Conservation (phyloP, 192 early-diverging fungal genomes). For the Dissophora ornata region DNA sequence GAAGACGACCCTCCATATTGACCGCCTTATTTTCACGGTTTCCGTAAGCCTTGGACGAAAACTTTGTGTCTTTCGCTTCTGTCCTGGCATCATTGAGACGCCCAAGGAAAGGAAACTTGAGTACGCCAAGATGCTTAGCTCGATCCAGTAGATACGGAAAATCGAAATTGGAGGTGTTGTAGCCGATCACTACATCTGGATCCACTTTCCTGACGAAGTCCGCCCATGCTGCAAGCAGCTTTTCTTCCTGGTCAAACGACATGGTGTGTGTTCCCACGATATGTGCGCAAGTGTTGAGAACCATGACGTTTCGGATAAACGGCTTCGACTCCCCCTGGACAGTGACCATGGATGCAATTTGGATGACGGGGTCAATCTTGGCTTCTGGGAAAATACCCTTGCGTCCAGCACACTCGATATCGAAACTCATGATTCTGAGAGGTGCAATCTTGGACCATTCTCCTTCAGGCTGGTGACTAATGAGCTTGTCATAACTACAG, state of each 20-base stretch:
- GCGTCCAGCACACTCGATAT: conserved; percentile 98
- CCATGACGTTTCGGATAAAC: conserved; percentile 95
- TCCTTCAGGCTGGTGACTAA: conserved; percentile 87
- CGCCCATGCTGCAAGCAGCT: conserved; percentile 85
- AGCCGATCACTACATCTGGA: conserved; percentile 94
- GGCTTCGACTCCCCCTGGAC: conserved; percentile 90
- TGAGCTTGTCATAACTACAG: conserved; percentile 75
- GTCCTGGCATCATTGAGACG: conserved; percentile 72
- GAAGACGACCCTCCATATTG: conserved; percentile 92
- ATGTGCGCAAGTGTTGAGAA: conserved; percentile 89
- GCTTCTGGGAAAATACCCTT: conserved; percentile 97
- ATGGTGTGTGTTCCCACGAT: conserved; percentile 92
- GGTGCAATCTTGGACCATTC: conserved; percentile 96
- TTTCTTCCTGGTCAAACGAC: conserved; percentile 81
- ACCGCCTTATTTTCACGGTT: conserved; percentile 91
- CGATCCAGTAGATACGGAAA: conserved; percentile 95
- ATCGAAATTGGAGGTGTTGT: conserved; percentile 98
- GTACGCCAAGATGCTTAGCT: conserved; percentile 78
- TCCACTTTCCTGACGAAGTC: conserved; percentile 88
- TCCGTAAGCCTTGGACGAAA: conserved; percentile 94
- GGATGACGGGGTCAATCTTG: conserved; percentile 92
- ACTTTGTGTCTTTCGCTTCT: conserved; percentile 81
- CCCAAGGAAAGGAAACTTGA: conserved; percentile 87
- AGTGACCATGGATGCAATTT: conserved; percentile 95
- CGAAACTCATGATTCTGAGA: conserved; percentile 93